These are phyloP conservation scores for Clonostachys solani DNA, from an alignment of 2,329 filamentous ascomycete genomes.

Conservation along the genomic window DNA sequence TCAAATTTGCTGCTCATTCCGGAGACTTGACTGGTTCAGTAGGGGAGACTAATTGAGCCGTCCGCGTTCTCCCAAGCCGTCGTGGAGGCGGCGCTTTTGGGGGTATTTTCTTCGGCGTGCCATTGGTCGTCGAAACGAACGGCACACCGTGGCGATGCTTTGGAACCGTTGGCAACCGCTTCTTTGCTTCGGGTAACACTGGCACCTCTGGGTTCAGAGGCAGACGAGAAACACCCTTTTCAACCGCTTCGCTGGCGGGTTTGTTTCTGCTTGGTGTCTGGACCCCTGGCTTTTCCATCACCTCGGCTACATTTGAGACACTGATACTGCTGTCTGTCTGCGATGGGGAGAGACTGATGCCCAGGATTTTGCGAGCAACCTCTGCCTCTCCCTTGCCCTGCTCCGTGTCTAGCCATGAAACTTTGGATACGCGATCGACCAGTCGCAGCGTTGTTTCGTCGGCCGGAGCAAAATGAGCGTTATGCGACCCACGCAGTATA, in stretches of 20 bases:
- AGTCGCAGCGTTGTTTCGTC: conserved; percentile 78
- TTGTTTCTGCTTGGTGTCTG: conserved; percentile 69
- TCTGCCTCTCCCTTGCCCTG: conserved; percentile 30
- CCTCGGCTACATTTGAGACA: conserved; percentile 72
- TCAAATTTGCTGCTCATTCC: too few relatives aligned
- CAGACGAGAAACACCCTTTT: background rate
- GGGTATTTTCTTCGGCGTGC: conserved; percentile 29
- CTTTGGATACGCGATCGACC: conserved; percentile 69
- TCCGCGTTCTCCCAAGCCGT: conserved; percentile 15
- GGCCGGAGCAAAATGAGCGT: conserved; percentile 72
- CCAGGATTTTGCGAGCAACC: conserved; percentile 57
- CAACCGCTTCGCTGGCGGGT: conserved; percentile 11
- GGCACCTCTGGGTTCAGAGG: conserved; percentile 11
- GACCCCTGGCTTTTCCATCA: conserved; percentile 78
- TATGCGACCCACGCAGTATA: conserved; percentile 61
- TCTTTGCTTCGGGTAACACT: conserved; percentile 30
- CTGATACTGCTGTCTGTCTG: conserved; percentile 71
- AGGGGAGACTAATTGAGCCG: too few relatives aligned
- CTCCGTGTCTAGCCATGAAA: conserved; percentile 59
- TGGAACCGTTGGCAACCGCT: conserved; percentile 48
- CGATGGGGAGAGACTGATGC: conserved; percentile 63
- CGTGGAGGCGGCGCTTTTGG: conserved; percentile 42
- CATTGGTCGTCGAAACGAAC: conserved; percentile 23
- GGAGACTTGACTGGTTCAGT: too few relatives aligned
- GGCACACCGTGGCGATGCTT: conserved; percentile 51